Percentiles rank a stretch among this genome's conserved stretches.
Conservation (phyloP, 306 rosid genomes). For the Ceratonia siliqua region DNA sequence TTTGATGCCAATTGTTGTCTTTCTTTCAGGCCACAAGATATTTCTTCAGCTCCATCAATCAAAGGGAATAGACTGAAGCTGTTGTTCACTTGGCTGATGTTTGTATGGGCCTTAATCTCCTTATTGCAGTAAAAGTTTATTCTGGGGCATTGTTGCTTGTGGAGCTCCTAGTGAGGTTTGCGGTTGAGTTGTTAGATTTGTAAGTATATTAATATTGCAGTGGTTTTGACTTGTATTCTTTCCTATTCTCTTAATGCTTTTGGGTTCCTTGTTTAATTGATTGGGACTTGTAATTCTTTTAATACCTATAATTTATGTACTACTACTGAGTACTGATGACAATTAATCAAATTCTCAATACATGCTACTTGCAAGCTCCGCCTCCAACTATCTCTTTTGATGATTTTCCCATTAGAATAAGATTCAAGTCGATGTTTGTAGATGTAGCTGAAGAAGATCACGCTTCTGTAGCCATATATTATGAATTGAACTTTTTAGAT, state of each 20-base stretch:
- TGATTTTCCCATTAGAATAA: conserved; percentile 24
- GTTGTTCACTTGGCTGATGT: conserved; percentile 50
- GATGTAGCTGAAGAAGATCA: no score
- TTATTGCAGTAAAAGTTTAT: conserved; percentile 44
- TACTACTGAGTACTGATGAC: no score
- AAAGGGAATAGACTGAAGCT: conserved; percentile 38
- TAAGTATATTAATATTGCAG: conserved; percentile 52
- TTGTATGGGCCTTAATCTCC: conserved; percentile 39
- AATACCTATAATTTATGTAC: conserved; percentile 51
- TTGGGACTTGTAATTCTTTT: conserved; percentile 69
- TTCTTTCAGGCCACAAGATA: conserved; percentile 67
- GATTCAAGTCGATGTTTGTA: no score
- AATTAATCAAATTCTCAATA: conserved; percentile 49
- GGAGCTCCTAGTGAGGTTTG: conserved; percentile 50
- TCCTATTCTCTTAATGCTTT: conserved; percentile 34
- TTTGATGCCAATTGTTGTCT: conserved; percentile 16
- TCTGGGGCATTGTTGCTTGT: conserved; percentile 26
- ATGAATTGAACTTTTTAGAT: no score
- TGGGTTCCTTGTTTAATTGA: conserved; percentile 47
- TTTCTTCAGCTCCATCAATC: conserved; percentile 46
- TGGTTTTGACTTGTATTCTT: conserved; percentile 60
- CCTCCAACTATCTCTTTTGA: background rate
- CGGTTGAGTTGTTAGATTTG: conserved; percentile 57
- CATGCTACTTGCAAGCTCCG: conserved; percentile 35
- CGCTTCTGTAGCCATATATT: no score